Base-by-base conservation (phyloP, 2,329 filamentous ascomycete species). In the Calonectria hawksworthii region DNA sequence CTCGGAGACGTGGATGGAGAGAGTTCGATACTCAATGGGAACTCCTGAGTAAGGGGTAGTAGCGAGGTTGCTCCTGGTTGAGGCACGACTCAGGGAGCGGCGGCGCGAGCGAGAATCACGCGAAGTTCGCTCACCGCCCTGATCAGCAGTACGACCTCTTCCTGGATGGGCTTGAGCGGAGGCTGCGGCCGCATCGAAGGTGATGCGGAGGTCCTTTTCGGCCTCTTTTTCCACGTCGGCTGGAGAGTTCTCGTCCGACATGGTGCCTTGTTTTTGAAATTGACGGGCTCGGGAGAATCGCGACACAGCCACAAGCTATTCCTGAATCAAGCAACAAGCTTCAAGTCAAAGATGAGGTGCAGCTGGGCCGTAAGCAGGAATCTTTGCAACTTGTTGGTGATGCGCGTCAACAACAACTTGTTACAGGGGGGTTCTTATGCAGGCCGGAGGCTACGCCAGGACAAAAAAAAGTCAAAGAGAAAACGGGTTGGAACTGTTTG, bases 1-100 rank as follows among this genome's bases (percentile, higher is more conserved):
- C 78, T 86, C 85, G 72, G 83, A 82, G 8, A 86, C 84, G 14
- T 86, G 84, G 69, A 86, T 86, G 56, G 85, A 86, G 7, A 86
- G 76, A 21, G 84, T 86, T n/a, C 85, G 84, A 73, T 86, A 86
- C 70, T 85, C 83, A 68, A 87, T 87, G 50, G 83, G 85, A 4
- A 85, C 79, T 34, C 84, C 85, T 1, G 82, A 82, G 76, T 85
- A 85, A 0, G 84, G 84, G 7, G 83, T 83, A 0, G 82, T 73
- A 13, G 84, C 75, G 21, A 81, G 79, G 26, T 81, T 81, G 34
- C 41, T 64, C 26, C 61, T 64, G 61, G 36, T 64, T 18, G 61
- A 64, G 61, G 36, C 61, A 44, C 81, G 78, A 65, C 79, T 81
- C 52, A 79, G 73, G 0, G 78, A 79, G 50, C 77, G 75, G 5